Conservation (phyloP, 176 grass and related monocot genomes). For the Secale cereale region DNA sequence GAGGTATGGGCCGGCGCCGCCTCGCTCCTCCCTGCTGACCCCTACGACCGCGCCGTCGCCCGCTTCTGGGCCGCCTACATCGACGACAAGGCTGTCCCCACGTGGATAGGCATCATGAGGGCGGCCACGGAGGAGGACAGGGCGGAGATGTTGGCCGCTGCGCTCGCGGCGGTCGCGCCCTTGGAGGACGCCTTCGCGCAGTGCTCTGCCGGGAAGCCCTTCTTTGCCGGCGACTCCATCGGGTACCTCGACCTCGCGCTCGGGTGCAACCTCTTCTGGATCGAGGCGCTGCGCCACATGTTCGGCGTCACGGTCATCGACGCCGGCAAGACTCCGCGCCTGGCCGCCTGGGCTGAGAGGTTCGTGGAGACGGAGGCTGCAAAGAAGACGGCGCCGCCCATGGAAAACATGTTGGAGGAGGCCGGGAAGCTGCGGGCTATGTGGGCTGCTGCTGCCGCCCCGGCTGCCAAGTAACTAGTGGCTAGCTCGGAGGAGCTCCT, state of each 20-base stretch:
- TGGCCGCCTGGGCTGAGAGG: constrained; percentile 1
- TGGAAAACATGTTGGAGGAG: background rate
- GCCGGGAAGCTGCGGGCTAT: background rate
- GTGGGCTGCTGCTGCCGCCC: background rate
- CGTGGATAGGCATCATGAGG: background rate
- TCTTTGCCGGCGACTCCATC: background rate
- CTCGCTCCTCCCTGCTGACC: background rate
- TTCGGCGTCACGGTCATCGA: background rate
- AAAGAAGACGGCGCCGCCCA: background rate
- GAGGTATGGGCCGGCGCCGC: background rate
- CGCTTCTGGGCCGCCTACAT: background rate
- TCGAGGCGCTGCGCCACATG: background rate
- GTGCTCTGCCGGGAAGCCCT: background rate
- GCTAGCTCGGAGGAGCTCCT: background rate
- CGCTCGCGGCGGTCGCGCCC: background rate
- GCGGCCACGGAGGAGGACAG: background rate
- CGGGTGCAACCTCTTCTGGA: background rate
- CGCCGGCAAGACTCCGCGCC: background rate
- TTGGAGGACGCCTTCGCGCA: background rate
- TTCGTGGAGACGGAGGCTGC: background rate
- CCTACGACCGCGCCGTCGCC: background rate
- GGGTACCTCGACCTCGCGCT: background rate
- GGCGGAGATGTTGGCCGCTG: background rate
- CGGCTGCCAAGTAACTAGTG: background rate
- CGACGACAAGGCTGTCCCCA: background rate